These are phyloP conservation scores for Panicum virgatum DNA, from an alignment of 202 grass and related monocot genomes.

Conservation along the genomic window DNA sequence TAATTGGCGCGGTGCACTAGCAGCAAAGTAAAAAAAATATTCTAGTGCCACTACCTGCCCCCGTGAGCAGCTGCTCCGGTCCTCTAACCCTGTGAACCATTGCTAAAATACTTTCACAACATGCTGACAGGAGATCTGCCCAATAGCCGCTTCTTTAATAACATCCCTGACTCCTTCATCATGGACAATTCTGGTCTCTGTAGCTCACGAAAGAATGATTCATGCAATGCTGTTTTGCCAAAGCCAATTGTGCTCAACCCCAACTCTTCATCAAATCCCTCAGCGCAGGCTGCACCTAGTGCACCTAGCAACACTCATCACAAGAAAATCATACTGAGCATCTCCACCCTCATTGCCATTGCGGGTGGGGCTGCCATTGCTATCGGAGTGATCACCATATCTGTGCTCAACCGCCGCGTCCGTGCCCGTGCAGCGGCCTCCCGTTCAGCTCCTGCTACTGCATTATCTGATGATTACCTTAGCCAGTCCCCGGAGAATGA, in stretches of 20 bases:
- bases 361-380: conserved; percentile 67
- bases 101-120: too few relatives aligned
- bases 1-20: too few relatives aligned
- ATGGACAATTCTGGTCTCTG: conserved; percentile 69
- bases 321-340: conserved; percentile 95
- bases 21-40: too few relatives aligned
- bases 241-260: conserved; percentile 97
- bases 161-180: conserved; percentile 57
- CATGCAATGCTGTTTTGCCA: conserved; percentile 68
- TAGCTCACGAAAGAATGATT: conserved; percentile 60
- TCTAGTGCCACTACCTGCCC: too few relatives aligned
- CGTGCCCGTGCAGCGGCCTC: conserved; percentile 46
- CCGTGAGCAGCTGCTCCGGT: too few relatives aligned
- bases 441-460: conserved; percentile 39
- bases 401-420: conserved; percentile 70
- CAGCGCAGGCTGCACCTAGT: conserved; percentile 30
- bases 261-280: conserved; percentile 66
- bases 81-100: too few relatives aligned
- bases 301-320: conserved; percentile 56
- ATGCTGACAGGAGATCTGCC: conserved; percentile 78
- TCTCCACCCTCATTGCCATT: conserved; percentile 88
- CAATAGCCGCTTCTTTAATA: conserved; percentile 68
- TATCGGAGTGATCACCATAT: conserved; percentile 77
- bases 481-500: conserved; percentile 81
- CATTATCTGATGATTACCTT: conserved; percentile 78